Evolutionary conservation across 108 stramenopile genomes (phyloP), one percentile per base, ranked within the genome.

Genomic region (Cyclostephanos invisitatus): DNA sequence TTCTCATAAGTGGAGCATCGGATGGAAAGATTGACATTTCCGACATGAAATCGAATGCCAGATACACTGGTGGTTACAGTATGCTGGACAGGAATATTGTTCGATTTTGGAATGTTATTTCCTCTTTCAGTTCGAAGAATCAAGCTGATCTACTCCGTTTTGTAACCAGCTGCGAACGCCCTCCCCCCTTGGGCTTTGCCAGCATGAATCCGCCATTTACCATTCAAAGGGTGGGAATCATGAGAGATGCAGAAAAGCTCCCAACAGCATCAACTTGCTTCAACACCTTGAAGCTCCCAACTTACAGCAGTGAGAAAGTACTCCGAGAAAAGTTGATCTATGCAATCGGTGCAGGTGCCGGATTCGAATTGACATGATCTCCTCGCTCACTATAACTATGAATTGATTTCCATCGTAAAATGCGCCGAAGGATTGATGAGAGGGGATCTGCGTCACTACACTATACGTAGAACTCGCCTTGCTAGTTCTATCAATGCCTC

Each of bases 241-340:
- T 86, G 70, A 68, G 91, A 28, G 98, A 97, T 59, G 90, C 81
- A 7, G 92, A 97, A 38, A 86, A 94, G 54, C 84, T 99, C 18
- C 98, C 98, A 7, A 80, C 96, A 8, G 95, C 99, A 6, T 91
- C 90, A 18, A 99, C 99, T 48, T 99, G 99, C 84, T 99, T 99
- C 83, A 99, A 99, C 78, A 88, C 85, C 14, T 82, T 99, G 64
- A 99, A 99, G 80, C 90, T 99, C 35, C 99, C 99, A 20, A 95
- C 97, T 12, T 99, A 98, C 85, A 96, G 95, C 70, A 91, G 89
- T 63, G 91, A 97, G 78, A 93, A 90, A 66, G 94, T 95, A 1
- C 68, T 97, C 75, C 75, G 82, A 61, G 89, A 96, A 47, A 81
- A 87, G 69, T 83, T 97, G 51, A 27, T 96, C 12, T 84, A 84